Evolutionary conservation across 139 green algal species (phyloP), one percentile per base, ranked within the genome.

Genomic region (Pleodorina starrii): DNA sequence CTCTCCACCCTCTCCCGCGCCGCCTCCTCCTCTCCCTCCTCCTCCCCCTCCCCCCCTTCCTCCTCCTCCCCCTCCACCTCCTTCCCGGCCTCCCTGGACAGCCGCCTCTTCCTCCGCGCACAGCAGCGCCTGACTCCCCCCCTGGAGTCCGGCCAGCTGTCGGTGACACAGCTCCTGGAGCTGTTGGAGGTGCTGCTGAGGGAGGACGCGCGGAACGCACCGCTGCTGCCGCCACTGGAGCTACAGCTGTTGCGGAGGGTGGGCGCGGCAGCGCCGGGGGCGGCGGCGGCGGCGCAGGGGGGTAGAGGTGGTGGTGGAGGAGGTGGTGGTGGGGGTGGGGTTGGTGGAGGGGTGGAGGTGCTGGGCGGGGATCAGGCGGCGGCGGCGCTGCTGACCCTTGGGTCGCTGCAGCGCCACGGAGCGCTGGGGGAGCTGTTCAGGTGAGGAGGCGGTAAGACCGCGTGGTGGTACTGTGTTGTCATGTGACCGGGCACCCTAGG

Each of bases 41-140:
- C 23, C 38, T 16, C 40, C 54, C 2, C 16, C 44, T 19, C 16
- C 29, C 19, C 63, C 14, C 12, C 63, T 40, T 38, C 63, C 27
- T 16, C 19, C 21, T 35, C 63, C 63, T 2, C 44, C 43, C 14
- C 12, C 29, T 25, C 32, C 16, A 10, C 69, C 36, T 46, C 69
- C 12, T n/a, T 16, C 35, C 10, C n/a, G 29, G 17, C n/a, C 3
- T 36, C 14, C 76, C 76, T 84, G 48, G 54, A 86, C 51, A 36
- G 32, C 42, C 60, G 80, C 27, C 42, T 63, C 42, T 42, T 87
- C 59, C 16, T 38, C 5, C 29, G n/a, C 10, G n/a, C 23, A 21
- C 59, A 66, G 60, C 80, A 77, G n/a, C 80, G 80, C 42, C 80
- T 87, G 42, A 59, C 63, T 40, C 59, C 59, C 7, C 10, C 60